Base-by-base conservation (phyloP, 805 yeast species). In the Candida broadrunensis region DNA sequence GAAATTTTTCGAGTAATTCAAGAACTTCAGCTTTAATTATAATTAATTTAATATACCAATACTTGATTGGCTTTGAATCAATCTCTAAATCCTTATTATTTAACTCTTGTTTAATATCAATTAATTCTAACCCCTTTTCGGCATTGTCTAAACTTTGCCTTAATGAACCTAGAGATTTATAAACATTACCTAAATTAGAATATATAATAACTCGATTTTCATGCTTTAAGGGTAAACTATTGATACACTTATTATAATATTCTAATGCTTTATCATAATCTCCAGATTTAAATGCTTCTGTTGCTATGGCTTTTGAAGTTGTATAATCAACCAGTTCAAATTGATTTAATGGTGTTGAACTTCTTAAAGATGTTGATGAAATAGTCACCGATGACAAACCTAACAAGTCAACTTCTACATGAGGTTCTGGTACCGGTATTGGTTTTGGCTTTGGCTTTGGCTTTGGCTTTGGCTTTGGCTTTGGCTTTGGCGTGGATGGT, bases 1-100 rank as follows among this genome's bases (percentile, higher is more conserved):
- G 56, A 60, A 74, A 87, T 49, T 75, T 76, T 52, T 93, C 99
- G 39, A 81, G 54, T 59, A 80, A 80, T 61, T 93, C 99, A 31
- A 81, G 70, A 2, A 91, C 83, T 55, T 93, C 97, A 0, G 97
- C 97, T 47, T 79, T 78, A 45, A 84, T 79, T 2, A 77, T 63
- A 36, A 80, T 59, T 14, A 91, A 69, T 59, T 88, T 90, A 18
- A 76, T 61, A 84, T 89, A 88, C 60, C 93, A 80, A 14, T 79
- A 81, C 54, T 77, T 80, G 45, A 85, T 72, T 1, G 72, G 53
- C 51, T 83, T 81, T 5, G 75, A 81, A 6, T 60, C 66, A 3
- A 69, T 61, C 1, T 67, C 65, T 42, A 64, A 63, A 1, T 41
- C 43, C 2, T 49, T 14, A 30, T 58, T 63, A 2, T 44, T 39